Conservation (phyloP, 495 filamentous ascomycete species). For the Astrothelium macrocarpum region DNA sequence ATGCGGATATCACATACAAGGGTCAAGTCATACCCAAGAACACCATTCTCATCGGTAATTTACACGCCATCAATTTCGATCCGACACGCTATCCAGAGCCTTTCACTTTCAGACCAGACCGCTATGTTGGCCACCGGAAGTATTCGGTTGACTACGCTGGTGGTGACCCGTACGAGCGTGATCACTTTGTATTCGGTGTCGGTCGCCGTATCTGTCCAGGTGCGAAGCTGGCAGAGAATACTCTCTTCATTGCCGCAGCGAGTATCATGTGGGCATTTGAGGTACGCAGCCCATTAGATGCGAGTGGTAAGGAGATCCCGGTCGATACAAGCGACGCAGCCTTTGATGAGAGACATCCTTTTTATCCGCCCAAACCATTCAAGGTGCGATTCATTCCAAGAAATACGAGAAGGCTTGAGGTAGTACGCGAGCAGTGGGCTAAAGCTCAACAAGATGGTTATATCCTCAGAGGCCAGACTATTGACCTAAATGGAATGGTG, state of each 20-base stretch:
- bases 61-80: conserved; percentile 22
- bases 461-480: neutral
- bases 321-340: neutral
- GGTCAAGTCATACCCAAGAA: conserved; percentile 26
- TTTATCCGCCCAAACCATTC: neutral
- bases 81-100: conserved; percentile 18
- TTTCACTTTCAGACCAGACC: conserved; percentile 18
- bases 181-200: conserved; percentile 28
- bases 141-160: conserved; percentile 13
- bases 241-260: conserved; percentile 20
- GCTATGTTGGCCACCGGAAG: conserved; percentile 13
- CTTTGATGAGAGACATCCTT: neutral
- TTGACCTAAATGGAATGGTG: neutral
- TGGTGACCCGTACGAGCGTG: conserved; percentile 17
- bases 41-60: conserved; percentile 20
- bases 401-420: neutral
- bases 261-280: conserved; percentile 26
- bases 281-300: conserved; percentile 20
- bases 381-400: neutral
- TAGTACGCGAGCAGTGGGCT: neutral
- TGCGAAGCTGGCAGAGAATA: conserved; percentile 25
- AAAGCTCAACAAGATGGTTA: neutral
- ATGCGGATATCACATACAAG: conserved; percentile 28
- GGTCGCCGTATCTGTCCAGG: conserved; percentile 28
- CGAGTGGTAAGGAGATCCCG: conserved; percentile 26